These are phyloP conservation scores for Chytridium lagenaria DNA, from an alignment of 371 early-diverging fungal species.

Conservation along the genomic window DNA sequence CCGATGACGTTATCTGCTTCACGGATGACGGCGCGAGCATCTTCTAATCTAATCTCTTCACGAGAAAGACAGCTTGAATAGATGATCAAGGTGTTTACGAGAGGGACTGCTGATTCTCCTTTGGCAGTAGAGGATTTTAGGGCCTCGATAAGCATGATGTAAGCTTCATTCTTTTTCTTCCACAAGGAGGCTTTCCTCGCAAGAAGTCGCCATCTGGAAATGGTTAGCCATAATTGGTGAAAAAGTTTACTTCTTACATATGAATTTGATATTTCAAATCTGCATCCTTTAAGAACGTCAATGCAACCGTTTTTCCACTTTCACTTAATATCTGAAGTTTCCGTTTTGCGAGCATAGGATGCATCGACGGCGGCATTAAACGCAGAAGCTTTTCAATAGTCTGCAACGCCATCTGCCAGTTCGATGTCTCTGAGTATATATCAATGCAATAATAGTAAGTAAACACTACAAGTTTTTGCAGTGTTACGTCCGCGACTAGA, in stretches of 20 bases:
- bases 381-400: slow-evolving; percentile 23
- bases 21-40: neutral
- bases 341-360: neutral
- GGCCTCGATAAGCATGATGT: neutral
- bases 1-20: neutral
- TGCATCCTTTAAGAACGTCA: slow-evolving; percentile 21
- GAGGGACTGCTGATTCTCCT: neutral
- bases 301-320: slow-evolving; percentile 23
- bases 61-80: neutral
- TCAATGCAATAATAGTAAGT: slow-evolving; percentile 12
- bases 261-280: slow-evolving; percentile 17
- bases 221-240: neutral
- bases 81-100: neutral
- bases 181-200: neutral
- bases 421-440: slow-evolving; percentile 10
- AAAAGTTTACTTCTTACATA: slow-evolving; percentile 20
- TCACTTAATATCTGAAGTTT: slow-evolving; percentile 27
- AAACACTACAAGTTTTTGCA: slow-evolving; percentile 13
- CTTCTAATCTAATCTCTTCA: neutral
- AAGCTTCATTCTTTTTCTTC: neutral
- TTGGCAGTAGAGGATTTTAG: neutral
- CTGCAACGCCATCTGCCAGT: slow-evolving; percentile 23
- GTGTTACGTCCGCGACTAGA: neutral
- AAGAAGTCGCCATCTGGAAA: neutral
- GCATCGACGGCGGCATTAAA: slow-evolving; percentile 25